Percentiles rank a stretch among this genome's conserved stretches.
These are phyloP conservation scores for Penicillium soppii DNA, from an alignment of 495 filamentous ascomycete genomes.

Conservation along the genomic window DNA sequence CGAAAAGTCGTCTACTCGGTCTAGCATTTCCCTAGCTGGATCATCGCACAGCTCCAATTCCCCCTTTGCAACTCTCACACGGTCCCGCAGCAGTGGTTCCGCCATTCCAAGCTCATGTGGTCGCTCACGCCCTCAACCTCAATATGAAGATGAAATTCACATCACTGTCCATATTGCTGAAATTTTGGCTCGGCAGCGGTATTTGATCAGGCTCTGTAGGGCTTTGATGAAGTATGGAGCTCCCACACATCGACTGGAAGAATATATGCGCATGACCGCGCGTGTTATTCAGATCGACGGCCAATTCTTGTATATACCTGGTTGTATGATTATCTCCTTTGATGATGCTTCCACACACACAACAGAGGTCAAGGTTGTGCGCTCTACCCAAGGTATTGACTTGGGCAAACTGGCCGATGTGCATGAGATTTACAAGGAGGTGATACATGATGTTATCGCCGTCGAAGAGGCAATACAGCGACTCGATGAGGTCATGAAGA, in stretches of 20 bases:
- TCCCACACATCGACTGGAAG: conserved; percentile 74
- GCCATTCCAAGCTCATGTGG: conserved; percentile 36
- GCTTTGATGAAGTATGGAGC: conserved; percentile 85
- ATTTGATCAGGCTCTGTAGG: conserved; percentile 80
- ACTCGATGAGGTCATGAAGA: conserved; percentile 64
- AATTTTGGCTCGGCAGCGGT: conserved; percentile 74
- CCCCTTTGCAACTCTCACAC: conserved; percentile 43
- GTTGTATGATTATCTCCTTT: conserved; percentile 95
- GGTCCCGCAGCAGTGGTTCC: conserved; percentile 42
- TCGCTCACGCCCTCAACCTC: conserved; percentile 40
- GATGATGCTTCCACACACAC: conserved; percentile 88
- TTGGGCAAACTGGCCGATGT: conserved; percentile 80
- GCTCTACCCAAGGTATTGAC: conserved; percentile 73
- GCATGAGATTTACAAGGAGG: conserved; percentile 90
- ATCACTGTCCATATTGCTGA: conserved; percentile 92
- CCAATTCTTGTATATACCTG: conserved; percentile 89
- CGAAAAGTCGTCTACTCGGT: conserved; percentile 53
- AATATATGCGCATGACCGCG: conserved; percentile 89
- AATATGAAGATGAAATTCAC: conserved; percentile 66
- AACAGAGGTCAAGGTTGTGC: conserved; percentile 87
- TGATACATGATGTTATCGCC: conserved; percentile 83
- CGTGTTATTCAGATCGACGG: conserved; percentile 86
- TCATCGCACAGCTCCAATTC: conserved; percentile 46
- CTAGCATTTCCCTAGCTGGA: conserved; percentile 45
- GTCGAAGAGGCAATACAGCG: conserved; percentile 77